Evolutionary conservation across 2,329 filamentous ascomycete genomes (phyloP), one percentile per base, ranked within the genome.

Genomic region (Didymella glomerata): DNA sequence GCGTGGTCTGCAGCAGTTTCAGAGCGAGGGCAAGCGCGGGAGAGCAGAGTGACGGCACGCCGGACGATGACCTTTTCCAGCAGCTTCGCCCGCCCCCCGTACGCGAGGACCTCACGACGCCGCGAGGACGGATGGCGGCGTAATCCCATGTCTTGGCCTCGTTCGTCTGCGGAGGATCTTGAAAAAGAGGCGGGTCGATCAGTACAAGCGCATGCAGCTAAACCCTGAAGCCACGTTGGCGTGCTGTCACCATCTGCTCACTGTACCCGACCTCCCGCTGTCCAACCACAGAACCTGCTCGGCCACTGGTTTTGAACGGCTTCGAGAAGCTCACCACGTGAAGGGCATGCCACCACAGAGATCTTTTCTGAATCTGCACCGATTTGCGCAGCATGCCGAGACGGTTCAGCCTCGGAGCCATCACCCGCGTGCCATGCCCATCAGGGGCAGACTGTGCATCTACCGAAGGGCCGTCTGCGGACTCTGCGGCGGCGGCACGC

Each of bases 141-240:
- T 61, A 47, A 54, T 59, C 50, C 50, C 50, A 59, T 32, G 56
- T 54, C 74, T 76, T 76, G 74, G 73, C 71, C 63, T 66, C 59
- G 67, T 70, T 71, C 65, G 70, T 67, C 65, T 73, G 72, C 73
- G 71, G 74, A 74, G 68, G 73, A 76, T 76, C 73, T 71, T 71
- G 56, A 60, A 58, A 64, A 63, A 69, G 67, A 74, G 68, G 71
- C 74, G 73, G 73, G 75, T 76, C 75, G 75, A 77, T 77, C 75
- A 75, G 67, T 66, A 69, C 74, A 74, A 75, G 71, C 70, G 72
- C 65, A 71, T 76, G 72, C 73, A 75, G 71, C 73, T 72, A 74
- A 71, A 75, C 69, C 75, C 70, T 70, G 73, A 65, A 71, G 72
- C 75, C 75, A 75, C 73, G 73, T 76, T 77, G 69, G 68, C 62